phyloP scores from a whole-genome alignment of 108 stramenopile species.

The Cyclotella cryptica region DNA sequence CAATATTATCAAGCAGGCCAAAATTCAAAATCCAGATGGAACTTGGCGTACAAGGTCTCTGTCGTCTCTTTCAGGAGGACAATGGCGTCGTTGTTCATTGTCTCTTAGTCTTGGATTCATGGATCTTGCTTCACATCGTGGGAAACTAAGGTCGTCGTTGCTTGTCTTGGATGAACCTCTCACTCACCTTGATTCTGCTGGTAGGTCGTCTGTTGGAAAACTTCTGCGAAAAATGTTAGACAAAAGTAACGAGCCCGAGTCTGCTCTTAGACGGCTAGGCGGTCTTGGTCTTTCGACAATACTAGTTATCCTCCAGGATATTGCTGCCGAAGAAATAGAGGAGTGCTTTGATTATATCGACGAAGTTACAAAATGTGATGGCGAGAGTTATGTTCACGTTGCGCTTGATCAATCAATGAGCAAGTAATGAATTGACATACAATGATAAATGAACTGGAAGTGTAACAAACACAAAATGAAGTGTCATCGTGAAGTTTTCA shows the following conservation, averaged over 20 bases:
- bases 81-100: conserved; percentile 87
- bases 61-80: conserved; percentile 80
- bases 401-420: too few relatives aligned
- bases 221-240: conserved; percentile 65
- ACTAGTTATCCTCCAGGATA: conserved; percentile 82
- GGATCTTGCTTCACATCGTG: conserved; percentile 72
- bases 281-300: conserved; percentile 64
- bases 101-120: conserved; percentile 76
- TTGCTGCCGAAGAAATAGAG: conserved; percentile 86
- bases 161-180: conserved; percentile 83
- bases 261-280: conserved; percentile 10
- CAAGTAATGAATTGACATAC: too few relatives aligned
- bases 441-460: too few relatives aligned
- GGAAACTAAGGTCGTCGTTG: conserved; percentile 67
- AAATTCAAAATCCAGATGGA: conserved; percentile 65
- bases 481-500: too few relatives aligned
- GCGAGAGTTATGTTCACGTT: conserved; percentile 58
- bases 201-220: conserved; percentile 70
- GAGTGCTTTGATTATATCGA: conserved; percentile 86
- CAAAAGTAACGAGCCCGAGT: conserved; percentile 1
- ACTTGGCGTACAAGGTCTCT: conserved; percentile 68
- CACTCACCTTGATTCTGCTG: conserved; percentile 81
- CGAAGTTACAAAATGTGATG: conserved; percentile 70
- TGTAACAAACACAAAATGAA: too few relatives aligned
- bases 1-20: conserved; percentile 69